Conservation (phyloP, 139 green algal genomes). For the Chlorella sp. region DNA sequence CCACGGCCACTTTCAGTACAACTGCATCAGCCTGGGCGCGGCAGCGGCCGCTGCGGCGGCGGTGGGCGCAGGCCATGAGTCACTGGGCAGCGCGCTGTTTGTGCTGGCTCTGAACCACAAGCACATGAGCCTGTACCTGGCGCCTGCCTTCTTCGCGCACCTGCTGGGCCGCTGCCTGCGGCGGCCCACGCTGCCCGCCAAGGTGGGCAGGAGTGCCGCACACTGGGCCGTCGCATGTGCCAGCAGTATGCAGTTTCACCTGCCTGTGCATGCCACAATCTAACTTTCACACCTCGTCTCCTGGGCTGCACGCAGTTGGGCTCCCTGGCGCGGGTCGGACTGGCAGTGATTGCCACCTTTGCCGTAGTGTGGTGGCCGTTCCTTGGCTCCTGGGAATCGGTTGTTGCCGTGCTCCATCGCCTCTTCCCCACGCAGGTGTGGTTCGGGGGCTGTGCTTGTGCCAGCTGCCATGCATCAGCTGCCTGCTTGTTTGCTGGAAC, state of each 20-base stretch:
- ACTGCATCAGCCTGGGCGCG: slow-evolving; percentile 88
- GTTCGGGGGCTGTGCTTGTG: no score
- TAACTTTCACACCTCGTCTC: background rate
- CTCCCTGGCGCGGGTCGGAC: slow-evolving; percentile 45
- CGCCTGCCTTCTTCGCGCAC: slow-evolving; percentile 95
- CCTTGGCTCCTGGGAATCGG: slow-evolving; percentile 22
- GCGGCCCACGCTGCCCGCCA: background rate
- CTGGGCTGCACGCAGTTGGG: slow-evolving; percentile 14
- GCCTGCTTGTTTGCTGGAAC: no score
- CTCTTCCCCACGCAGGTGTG: slow-evolving; percentile 84
- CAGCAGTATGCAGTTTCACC: no score
- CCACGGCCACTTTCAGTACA: slow-evolving; percentile 99
- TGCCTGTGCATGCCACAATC: background rate
- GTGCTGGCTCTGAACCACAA: slow-evolving; percentile 92
- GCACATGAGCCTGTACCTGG: slow-evolving; percentile 96
- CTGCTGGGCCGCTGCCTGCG: slow-evolving; percentile 87
- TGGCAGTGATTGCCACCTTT: slow-evolving; percentile 69
- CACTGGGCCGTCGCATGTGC: no score
- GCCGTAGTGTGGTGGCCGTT: slow-evolving; percentile 82
- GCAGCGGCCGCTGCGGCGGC: slow-evolving; percentile 58
- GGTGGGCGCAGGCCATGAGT: slow-evolving; percentile 31
- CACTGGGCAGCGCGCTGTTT: slow-evolving; percentile 78
- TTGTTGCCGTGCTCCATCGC: slow-evolving; percentile 49
- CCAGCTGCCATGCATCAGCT: no score
- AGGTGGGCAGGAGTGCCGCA: no score